Base-by-base conservation (phyloP, 306 rosid genomes). In the Purshia tridentata region DNA sequence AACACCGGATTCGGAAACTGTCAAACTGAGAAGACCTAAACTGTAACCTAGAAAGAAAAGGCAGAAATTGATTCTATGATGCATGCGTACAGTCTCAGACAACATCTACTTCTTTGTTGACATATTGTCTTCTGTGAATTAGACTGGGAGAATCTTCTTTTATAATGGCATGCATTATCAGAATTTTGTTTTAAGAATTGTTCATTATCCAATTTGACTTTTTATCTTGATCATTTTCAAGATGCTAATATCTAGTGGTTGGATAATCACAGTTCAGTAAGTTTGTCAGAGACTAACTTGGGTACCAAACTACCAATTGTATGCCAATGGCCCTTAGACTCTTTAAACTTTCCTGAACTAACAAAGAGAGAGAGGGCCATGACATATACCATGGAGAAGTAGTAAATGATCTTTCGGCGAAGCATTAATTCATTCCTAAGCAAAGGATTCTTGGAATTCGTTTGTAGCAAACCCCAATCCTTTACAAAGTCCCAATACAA, bases 401-500 rank as follows among this genome's bases (percentile, higher is more conserved):
- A 95, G 97, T 95, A 95, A 77, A 91, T 78, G 86, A 48, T 71
- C 84, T 91, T 95, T 86, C 84, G 83, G 7, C 85, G 87, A 75
- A 95, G 96, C 88, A 95, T 84, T 78, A 95, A 69, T 73, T 95
- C 99, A 78, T 95, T 90, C 87, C 99, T 90, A 79, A 95, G 89
- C 99, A 97, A 95, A 48, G 96, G 98, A 76, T 95, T 95, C 82
- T 87, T 95, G 83, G 97, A 91, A 78, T 95, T 90, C 78, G 78
- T 70, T 92, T 95, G 97, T 15, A 95, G 97, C 88, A 95, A 87
- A 84, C 99, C 99, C 99, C 99, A 95, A 73, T 95, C 99, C 81
- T 82, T 90, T 68, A 95, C 99, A 90, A 88, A 91, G 86, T 95
- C 99, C 99, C 99, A 95, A 66, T 95, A 95, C 84, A 95, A 86